Conservation (phyloP, 1,284 basidiomycete genomes). For the Trichosporon coremiiforme region DNA sequence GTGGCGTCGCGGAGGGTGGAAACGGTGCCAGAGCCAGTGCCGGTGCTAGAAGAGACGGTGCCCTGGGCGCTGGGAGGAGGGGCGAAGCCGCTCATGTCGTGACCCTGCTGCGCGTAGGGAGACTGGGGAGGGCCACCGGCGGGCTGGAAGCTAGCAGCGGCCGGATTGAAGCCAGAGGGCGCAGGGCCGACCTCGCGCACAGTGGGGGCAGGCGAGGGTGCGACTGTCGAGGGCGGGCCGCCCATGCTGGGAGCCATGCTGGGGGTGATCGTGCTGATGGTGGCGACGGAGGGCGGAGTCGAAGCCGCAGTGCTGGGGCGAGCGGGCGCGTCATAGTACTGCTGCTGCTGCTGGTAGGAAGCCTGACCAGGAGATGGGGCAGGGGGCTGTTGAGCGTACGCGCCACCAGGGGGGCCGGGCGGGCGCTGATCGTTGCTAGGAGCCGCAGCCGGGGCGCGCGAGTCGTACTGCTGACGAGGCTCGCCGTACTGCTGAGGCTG, state of each 20-base stretch:
- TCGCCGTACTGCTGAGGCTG: not conserved
- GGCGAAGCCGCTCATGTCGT: not conserved
- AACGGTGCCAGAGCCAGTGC: too few species aligned
- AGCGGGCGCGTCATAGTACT: not conserved
- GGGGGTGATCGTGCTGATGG: constrained; percentile 16
- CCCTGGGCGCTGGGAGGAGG: constrained; percentile 8
- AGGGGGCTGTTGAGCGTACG: constrained; percentile 1
- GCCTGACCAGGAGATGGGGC: not conserved
- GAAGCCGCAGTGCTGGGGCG: not conserved
- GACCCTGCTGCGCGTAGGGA: not conserved
- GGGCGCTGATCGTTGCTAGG: constrained; percentile 4
- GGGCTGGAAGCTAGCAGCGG: constrained; percentile 8
- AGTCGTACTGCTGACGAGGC: constrained; percentile 1
- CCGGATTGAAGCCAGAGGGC: not conserved
- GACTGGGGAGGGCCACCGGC: not conserved
- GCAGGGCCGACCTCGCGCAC: not conserved
- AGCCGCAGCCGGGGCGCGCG: not conserved
- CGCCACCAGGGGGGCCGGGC: not conserved
- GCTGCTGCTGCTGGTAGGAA: constrained; percentile 1
- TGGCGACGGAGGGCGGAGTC: not conserved
- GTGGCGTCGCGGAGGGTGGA: not conserved
- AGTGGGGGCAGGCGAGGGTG: constrained; percentile 10
- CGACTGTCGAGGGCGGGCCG: not conserved
- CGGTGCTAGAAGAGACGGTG: constrained; percentile 1
- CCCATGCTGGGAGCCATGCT: constrained; percentile 18